phyloP scores from a whole-genome alignment of 164 flowering plant species.

The Taxillus chinensis region DNA sequence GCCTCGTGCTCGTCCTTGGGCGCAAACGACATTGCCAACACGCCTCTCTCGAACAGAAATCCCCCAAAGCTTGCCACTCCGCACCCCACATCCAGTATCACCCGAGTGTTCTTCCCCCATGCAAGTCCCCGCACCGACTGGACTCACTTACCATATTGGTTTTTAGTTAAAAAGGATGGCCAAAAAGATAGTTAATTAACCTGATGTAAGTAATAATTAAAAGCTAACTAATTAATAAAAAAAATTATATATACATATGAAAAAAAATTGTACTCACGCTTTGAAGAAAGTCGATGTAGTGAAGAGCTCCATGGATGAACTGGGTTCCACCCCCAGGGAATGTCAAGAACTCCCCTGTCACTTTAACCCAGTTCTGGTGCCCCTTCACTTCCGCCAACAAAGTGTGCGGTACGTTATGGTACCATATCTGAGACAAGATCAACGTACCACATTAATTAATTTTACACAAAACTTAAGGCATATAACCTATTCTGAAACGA shows the following conservation, averaged over 20 bases:
- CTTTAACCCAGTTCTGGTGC: slow-evolving; percentile 94
- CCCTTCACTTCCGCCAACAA: slow-evolving; percentile 76
- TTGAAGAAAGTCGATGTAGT: slow-evolving; percentile 75
- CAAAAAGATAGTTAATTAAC: too few species aligned
- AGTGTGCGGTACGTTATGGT: slow-evolving; percentile 82
- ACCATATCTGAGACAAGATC: slow-evolving; percentile 62
- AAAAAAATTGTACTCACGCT: slow-evolving; percentile 25
- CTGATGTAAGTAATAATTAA: too few species aligned
- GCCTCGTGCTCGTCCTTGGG: slow-evolving; percentile 97
- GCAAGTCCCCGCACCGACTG: slow-evolving; percentile 57
- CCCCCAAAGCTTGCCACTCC: slow-evolving; percentile 98
- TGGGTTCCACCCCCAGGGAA: slow-evolving; percentile 98
- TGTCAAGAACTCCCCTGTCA: slow-evolving; percentile 74
- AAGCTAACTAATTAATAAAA: too few species aligned
- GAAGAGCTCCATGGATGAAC: slow-evolving; percentile 94
- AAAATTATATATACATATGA: too few species aligned
- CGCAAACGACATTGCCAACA: slow-evolving; percentile 87
- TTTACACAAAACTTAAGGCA: neutral
- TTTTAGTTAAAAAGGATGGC: too few species aligned
- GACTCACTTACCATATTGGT: neutral
- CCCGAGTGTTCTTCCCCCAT: slow-evolving; percentile 81
- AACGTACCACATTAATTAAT: neutral
- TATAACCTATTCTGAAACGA: too few species aligned
- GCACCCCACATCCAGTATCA: slow-evolving; percentile 82
- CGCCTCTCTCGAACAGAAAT: slow-evolving; percentile 72